These are phyloP conservation scores for Termitomyces sp. DNA, from an alignment of 768 basidiomycete genomes.

Conservation along the genomic window DNA sequence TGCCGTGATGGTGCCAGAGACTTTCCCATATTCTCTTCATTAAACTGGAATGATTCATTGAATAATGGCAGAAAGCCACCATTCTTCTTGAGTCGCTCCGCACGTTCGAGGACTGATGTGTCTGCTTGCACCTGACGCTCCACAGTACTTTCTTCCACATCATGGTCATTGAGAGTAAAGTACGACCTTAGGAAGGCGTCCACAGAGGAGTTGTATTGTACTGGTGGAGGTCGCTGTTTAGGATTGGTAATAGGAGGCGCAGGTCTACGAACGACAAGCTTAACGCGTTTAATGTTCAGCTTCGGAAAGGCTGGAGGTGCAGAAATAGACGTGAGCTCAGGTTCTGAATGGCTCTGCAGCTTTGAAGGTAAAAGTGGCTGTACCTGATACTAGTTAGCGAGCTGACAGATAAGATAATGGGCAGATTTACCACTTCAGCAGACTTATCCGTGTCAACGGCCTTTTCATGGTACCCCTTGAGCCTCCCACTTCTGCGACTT, in stretches of 20 bases:
- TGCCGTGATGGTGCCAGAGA: constrained; percentile 29
- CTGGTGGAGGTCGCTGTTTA: constrained; percentile 54
- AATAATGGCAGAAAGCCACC: constrained; percentile 38
- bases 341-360: background rate
- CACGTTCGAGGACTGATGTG: constrained; percentile 30
- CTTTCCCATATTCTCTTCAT: constrained; percentile 17
- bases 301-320: constrained; percentile 16
- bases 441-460: background rate
- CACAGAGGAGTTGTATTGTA: constrained; percentile 53
- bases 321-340: constrained; percentile 6
- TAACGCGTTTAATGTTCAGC: constrained; percentile 58
- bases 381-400: background rate
- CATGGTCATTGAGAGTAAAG: constrained; percentile 45
- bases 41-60: constrained; percentile 29
- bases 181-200: constrained; percentile 61
- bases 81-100: constrained; percentile 29
- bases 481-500: constrained; percentile 16
- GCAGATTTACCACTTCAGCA: background rate
- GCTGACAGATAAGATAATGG: too few species aligned
- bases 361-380: constrained; percentile 1
- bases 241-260: constrained; percentile 62
- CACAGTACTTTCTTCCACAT: constrained; percentile 34
- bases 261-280: constrained; percentile 64
- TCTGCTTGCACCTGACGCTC: constrained; percentile 23
- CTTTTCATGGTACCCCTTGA: constrained; percentile 9